Evolutionary conservation across 2,329 filamentous ascomycete species (phyloP).

Genomic region (Pseudonectria buxi): DNA sequence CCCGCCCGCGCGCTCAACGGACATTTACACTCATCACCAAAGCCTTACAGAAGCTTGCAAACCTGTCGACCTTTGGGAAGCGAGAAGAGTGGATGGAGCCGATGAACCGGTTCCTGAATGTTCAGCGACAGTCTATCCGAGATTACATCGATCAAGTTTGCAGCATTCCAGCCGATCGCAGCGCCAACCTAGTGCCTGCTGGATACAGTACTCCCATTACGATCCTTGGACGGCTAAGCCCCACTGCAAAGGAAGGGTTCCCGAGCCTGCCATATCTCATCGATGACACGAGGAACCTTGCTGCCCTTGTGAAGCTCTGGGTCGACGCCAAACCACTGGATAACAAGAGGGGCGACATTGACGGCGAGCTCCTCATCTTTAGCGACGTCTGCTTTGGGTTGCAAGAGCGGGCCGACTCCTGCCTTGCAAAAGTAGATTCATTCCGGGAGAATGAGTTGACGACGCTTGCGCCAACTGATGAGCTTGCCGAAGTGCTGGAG

Average conservation of each 20-base stretch:
- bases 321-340: constrained; percentile 47
- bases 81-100: constrained; percentile 99
- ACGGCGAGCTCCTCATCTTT: constrained; percentile 49
- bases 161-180: constrained; percentile 66
- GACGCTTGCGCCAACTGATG: constrained; percentile 24
- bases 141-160: constrained; percentile 83
- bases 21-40: constrained; percentile 91
- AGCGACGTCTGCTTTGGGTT: constrained; percentile 44
- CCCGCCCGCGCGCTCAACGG: constrained; percentile 72
- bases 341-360: constrained; percentile 23
- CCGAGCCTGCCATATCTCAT: constrained; percentile 89
- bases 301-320: constrained; percentile 77
- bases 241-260: constrained; percentile 81
- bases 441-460: constrained; percentile 33
- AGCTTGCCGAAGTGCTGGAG: constrained; percentile 44
- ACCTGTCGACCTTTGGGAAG: constrained; percentile 83
- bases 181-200: constrained; percentile 60
- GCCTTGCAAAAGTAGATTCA: constrained; percentile 42
- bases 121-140: constrained; percentile 74
- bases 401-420: constrained; percentile 45
- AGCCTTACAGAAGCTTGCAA: constrained; percentile 82
- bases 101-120: constrained; percentile 82
- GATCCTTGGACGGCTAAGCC: constrained; percentile 75
- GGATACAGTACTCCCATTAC: constrained; percentile 90
- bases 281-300: constrained; percentile 79